phyloP scores from a whole-genome alignment of 2,329 filamentous ascomycete genomes.

The Sarocladium strictum region DNA sequence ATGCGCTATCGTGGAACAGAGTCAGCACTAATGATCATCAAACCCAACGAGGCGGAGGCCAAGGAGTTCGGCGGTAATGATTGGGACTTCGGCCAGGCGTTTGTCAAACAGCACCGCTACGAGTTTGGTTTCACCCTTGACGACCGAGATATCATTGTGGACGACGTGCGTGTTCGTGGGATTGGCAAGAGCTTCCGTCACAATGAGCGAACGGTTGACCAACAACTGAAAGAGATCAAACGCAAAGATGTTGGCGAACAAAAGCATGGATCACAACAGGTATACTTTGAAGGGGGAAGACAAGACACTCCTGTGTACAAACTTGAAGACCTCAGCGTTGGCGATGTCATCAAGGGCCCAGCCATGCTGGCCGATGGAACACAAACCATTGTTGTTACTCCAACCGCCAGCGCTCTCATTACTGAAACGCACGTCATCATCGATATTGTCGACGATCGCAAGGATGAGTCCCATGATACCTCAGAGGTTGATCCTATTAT shows the following conservation, averaged over 20 bases:
- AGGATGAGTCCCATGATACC: constrained; percentile 18
- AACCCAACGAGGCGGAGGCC: constrained; percentile 58
- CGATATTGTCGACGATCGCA: constrained; percentile 59
- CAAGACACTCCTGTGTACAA: constrained; percentile 77
- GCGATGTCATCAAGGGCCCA: constrained; percentile 69
- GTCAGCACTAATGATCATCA: constrained; percentile 83
- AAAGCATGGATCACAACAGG: constrained; percentile 58
- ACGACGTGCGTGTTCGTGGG: constrained; percentile 81
- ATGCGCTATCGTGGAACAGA: constrained; percentile 90
- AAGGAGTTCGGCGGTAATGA: constrained; percentile 57
- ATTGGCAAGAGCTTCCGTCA: constrained; percentile 85
- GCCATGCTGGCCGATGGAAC: constrained; percentile 83
- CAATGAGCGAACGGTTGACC: constrained; percentile 74
- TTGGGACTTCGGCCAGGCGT: constrained; percentile 80
- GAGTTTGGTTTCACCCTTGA: constrained; percentile 87
- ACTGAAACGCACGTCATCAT: constrained; percentile 86
- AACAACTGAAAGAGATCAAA: constrained; percentile 68
- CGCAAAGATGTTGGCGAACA: constrained; percentile 54
- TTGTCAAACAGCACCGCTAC: constrained; percentile 80
- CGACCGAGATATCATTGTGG: constrained; percentile 81
- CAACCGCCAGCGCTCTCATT: constrained; percentile 67
- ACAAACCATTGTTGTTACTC: constrained; percentile 88
- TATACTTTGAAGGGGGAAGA: constrained; percentile 82
- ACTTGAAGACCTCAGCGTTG: constrained; percentile 65
- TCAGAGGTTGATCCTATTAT: constrained; percentile 58